phyloP scores from a whole-genome alignment of 371 early-diverging fungal species.

The Neoconidiobolus thromboides region DNA sequence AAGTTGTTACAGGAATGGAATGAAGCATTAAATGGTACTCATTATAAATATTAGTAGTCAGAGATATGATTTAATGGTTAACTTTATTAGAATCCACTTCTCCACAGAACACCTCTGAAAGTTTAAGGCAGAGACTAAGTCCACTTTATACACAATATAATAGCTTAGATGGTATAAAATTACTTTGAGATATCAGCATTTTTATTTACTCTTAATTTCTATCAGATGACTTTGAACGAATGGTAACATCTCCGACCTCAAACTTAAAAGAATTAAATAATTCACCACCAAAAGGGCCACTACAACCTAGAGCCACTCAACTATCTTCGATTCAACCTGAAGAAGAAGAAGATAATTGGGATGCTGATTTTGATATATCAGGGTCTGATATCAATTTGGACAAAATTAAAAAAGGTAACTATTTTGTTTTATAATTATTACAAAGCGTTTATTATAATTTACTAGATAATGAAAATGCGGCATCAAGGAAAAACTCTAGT shows the following conservation, averaged over 20 bases:
- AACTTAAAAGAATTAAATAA: conserved; percentile 2
- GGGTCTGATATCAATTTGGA: conserved; percentile 13
- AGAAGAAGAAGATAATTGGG: conserved; percentile 18
- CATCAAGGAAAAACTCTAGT: not conserved
- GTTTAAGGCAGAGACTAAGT: not conserved
- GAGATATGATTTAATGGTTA: not conserved
- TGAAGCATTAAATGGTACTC: conserved; percentile 12
- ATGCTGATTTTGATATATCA: conserved; percentile 20
- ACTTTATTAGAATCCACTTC: not conserved
- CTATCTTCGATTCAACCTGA: conserved; percentile 12
- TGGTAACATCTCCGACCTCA: not conserved
- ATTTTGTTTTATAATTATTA: conserved; percentile 10
- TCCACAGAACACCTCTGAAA: not conserved
- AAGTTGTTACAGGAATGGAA: conserved; percentile 20
- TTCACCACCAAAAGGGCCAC: not conserved
- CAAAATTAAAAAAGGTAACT: conserved; percentile 10
- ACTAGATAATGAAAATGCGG: too few relatives aligned
- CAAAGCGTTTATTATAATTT: conserved; percentile 1
- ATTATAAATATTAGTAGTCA: too few relatives aligned
- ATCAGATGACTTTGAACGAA: too few relatives aligned
- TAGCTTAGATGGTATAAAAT: not conserved
- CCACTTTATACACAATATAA: not conserved
- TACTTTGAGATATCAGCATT: not conserved
- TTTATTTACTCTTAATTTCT: not conserved
- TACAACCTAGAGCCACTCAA: not conserved